phyloP scores from a whole-genome alignment of 108 stramenopile species.

The Aurantiochytrium sp. region DNA sequence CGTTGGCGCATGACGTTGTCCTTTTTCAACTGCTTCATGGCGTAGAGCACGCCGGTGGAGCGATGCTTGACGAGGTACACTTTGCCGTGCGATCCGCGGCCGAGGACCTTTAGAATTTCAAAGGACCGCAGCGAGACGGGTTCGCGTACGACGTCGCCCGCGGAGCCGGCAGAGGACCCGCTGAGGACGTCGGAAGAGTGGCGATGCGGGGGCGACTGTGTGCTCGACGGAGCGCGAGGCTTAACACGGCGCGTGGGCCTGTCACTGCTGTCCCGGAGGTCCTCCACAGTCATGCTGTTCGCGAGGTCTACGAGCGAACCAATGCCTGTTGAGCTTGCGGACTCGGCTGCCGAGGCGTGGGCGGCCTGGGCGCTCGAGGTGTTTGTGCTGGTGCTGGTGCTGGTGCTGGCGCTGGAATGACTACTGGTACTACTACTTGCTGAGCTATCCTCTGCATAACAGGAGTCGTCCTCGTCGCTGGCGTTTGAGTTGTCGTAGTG shows the following conservation, averaged over 20 bases:
- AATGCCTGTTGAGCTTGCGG: neutral
- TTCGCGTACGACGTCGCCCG: neutral
- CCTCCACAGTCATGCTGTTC: neutral
- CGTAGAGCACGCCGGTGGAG: constrained; percentile 27
- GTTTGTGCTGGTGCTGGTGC: neutral
- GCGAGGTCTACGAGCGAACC: neutral
- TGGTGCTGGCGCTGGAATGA: neutral
- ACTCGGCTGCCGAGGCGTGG: neutral
- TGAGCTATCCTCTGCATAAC: neutral
- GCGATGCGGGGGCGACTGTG: neutral
- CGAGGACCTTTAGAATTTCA: constrained; percentile 36
- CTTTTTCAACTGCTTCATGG: constrained; percentile 58
- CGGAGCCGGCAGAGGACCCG: neutral
- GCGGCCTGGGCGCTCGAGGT: neutral
- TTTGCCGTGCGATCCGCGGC: constrained; percentile 45
- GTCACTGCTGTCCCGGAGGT: neutral
- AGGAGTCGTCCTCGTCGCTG: neutral
- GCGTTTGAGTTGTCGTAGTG: neutral
- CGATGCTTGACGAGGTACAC: constrained; percentile 42
- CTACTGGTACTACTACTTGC: neutral
- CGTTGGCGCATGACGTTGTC: constrained; percentile 33
- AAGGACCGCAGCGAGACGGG: constrained; percentile 22
- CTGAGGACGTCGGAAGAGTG: neutral
- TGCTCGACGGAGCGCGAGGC: neutral
- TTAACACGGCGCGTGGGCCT: neutral